Conservation (phyloP, 306 rosid genomes). For the Ziziphus jujuba region DNA sequence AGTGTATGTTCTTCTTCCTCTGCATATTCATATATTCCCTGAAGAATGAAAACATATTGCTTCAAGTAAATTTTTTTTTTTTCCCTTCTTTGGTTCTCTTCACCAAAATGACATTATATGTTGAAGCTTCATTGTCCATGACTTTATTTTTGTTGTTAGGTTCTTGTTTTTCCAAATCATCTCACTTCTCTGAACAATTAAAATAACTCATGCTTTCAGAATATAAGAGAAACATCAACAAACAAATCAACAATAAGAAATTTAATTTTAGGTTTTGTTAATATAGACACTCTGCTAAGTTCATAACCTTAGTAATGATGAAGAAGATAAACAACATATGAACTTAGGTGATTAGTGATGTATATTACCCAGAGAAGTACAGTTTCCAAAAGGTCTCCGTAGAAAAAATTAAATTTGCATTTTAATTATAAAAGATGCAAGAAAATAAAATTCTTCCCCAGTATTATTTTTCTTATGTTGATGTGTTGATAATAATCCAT, state of each 20-base stretch:
- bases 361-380: too few species aligned
- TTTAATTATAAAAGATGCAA: neutral
- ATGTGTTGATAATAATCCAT: conserved; percentile 26
- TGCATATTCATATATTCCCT: conserved; percentile 19
- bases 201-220: neutral
- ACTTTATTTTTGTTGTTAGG: neutral
- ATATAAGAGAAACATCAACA: too few species aligned
- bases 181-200: conserved; percentile 19
- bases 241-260: too few species aligned
- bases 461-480: conserved; percentile 24
- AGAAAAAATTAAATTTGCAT: too few species aligned
- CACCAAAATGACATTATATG: neutral
- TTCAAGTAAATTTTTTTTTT: neutral
- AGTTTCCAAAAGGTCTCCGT: too few species aligned
- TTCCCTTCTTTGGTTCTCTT: neutral
- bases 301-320: too few species aligned
- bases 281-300: too few species aligned
- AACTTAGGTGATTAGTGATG: too few species aligned
- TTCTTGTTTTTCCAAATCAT: neutral
- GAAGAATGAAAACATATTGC: conserved; percentile 20
- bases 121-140: conserved; percentile 16
- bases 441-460: neutral
- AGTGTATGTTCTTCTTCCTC: conserved; percentile 8
- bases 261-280: neutral
- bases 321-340: too few species aligned